Conservation (phyloP, 1,284 basidiomycete species). For the Heterobasidion occidentale region DNA sequence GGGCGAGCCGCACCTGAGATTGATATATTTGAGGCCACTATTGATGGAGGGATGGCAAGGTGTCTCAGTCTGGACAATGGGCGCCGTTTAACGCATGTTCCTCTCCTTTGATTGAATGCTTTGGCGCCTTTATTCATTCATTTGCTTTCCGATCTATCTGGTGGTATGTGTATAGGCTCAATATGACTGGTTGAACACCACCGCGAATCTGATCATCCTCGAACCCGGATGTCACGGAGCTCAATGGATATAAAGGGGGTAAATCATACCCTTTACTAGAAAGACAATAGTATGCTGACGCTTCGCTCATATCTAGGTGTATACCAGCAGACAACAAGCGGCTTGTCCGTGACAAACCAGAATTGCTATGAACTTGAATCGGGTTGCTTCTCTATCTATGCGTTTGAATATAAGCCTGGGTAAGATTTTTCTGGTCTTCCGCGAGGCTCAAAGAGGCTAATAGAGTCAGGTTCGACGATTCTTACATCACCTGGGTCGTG, state of each 20-base stretch:
- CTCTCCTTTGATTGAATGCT: background rate
- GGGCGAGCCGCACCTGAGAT: conserved; percentile 75
- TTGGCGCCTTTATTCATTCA: background rate
- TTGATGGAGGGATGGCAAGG: conserved; percentile 34
- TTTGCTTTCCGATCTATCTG: background rate
- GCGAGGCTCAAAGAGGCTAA: background rate
- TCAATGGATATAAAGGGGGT: conserved; percentile 47
- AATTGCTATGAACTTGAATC: conserved; percentile 40
- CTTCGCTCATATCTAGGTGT: conserved; percentile 21
- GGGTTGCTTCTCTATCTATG: conserved; percentile 40
- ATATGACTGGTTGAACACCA: conserved; percentile 49
- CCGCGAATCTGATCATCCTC: conserved; percentile 37
- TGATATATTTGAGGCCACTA: conserved; percentile 69
- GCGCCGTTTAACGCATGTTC: conserved; percentile 32
- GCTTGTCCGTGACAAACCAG: conserved; percentile 37
- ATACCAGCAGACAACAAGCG: conserved; percentile 56
- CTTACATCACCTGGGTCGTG: conserved; percentile 55
- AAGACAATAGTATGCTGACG: too few species aligned
- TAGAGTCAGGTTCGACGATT: conserved; percentile 13
- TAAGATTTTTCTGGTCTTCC: conserved; percentile 17
- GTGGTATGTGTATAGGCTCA: background rate
- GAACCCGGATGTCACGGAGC: conserved; percentile 36
- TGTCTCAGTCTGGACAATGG: conserved; percentile 60
- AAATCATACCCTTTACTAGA: conserved; percentile 7
- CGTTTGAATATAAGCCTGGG: conserved; percentile 35